phyloP scores from a whole-genome alignment of 2,329 filamentous ascomycete genomes.

The Neofusicoccum kwambonambiense region DNA sequence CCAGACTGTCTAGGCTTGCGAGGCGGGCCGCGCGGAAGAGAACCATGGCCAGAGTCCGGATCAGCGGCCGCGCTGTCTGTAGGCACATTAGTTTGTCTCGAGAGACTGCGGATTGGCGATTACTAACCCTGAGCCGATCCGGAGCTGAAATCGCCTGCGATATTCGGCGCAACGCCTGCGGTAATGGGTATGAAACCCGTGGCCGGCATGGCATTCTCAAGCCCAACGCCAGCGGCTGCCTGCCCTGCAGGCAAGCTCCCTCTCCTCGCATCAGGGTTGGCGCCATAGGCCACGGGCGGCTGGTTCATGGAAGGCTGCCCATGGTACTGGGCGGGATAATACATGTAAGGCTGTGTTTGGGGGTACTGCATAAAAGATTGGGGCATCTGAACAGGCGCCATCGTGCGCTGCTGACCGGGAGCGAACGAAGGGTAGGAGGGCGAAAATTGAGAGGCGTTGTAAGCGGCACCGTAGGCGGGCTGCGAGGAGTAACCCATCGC shows the following conservation, averaged over 20 bases:
- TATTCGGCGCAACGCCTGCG: neutral
- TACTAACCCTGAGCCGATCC: constrained; percentile 27
- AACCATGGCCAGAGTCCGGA: constrained; percentile 24
- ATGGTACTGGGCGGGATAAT: constrained; percentile 9
- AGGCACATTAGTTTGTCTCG: neutral
- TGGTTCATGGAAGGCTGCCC: constrained; percentile 26
- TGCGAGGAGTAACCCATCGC: constrained; percentile 27
- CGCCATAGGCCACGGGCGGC: constrained; percentile 27
- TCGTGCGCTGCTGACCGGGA: constrained; percentile 2
- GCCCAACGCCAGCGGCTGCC: neutral
- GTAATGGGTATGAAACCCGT: neutral
- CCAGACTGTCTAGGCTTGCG: constrained; percentile 70
- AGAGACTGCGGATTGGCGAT: neutral
- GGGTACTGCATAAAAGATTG: constrained; percentile 13
- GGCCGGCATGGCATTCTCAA: neutral
- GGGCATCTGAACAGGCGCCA: constrained; percentile 7
- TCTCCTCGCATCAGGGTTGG: constrained; percentile 32
- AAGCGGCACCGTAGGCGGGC: constrained; percentile 29
- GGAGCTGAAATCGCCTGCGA: constrained; percentile 4
- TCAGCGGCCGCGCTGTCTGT: neutral
- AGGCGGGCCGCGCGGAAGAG: constrained; percentile 60
- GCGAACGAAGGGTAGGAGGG: constrained; percentile 26
- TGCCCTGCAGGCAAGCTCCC: constrained; percentile 26
- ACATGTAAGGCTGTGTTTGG: constrained; percentile 17
- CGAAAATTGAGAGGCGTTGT: constrained; percentile 29